Evolutionary conservation across 768 basidiomycete genomes (phyloP), one percentile per base, ranked within the genome.

Genomic region (Neoboletus brunneissimus): DNA sequence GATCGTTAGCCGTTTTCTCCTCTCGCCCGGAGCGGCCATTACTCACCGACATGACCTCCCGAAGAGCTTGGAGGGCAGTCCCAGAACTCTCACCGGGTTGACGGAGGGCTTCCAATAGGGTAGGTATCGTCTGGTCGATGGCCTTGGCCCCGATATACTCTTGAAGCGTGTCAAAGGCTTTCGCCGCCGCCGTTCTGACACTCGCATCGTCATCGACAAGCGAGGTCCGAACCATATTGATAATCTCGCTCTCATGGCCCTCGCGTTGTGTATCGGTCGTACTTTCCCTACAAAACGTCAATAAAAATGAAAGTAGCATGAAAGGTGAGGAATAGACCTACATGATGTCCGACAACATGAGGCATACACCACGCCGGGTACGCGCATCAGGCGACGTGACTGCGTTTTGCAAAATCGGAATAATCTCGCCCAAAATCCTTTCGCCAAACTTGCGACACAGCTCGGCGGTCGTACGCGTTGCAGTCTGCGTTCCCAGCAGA

Each of bases 41-140:
- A 61, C 89, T 69, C 72, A 94, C 93, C 61, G 81, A 86, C 91
- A 96, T 96, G 62, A 98, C 93, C 76, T 98, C 96, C 54, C 81
- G 86, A 38, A 98, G 76, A 0, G 97, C 97, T 66, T 94, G 87
- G 35, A 98, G 77, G 12, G 97, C 96, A 16, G 96, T 98, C 11
- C 93, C 94, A n/a, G 96, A 96, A 20, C 89, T 85, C 64, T 88
- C 89, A 5, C 95, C 95, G 15, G 94, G 93, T 71, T 94, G 90
- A 18, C 92, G 87, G 35, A 98, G 86, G 2, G 96, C 96, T 64
- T 94, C 94, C 51, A 99, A 71, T 0, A 98, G 72, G 0, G 96
- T 98, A 0, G 97, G 96, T 56, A 98, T 98, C 0, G 94, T 98
- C 73, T 95, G 85, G 66, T 98, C 96, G 59, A 98, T 95, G 7